phyloP scores from a whole-genome alignment of 768 basidiomycete species.

The Lactifluus piperatus region DNA sequence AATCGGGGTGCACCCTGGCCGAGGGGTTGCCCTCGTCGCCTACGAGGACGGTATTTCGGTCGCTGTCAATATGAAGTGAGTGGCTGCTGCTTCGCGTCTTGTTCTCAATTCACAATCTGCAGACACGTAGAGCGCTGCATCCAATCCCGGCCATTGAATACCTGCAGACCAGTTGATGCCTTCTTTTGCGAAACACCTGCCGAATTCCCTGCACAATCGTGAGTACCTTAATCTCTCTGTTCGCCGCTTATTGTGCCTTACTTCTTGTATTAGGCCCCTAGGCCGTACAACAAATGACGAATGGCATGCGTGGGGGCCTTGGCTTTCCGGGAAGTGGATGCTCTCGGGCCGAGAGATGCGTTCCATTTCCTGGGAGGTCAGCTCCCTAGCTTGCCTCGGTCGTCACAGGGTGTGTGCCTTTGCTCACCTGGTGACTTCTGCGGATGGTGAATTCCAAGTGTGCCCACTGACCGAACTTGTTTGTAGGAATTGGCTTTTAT shows the following conservation, averaged over 20 bases:
- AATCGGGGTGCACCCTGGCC: neutral
- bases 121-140: too few relatives aligned
- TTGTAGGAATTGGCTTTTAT: neutral
- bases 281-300: too few relatives aligned
- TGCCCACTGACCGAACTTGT: neutral
- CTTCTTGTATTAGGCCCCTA: too few relatives aligned
- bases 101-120: neutral
- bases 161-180: neutral
- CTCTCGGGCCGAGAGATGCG: neutral
- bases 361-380: neutral
- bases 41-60: neutral
- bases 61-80: neutral
- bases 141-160: too few relatives aligned
- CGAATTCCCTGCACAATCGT: neutral
- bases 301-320: too few relatives aligned
- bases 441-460: too few relatives aligned
- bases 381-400: neutral
- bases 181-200: too few relatives aligned
- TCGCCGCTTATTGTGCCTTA: neutral
- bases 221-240: neutral
- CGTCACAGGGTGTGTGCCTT: neutral
- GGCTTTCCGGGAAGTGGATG: neutral
- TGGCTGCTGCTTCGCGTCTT: neutral
- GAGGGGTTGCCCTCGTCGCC: neutral
- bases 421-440: neutral